Evolutionary conservation across 2,329 filamentous ascomycete genomes (phyloP).

Genomic region (Bipolaris victoriae): DNA sequence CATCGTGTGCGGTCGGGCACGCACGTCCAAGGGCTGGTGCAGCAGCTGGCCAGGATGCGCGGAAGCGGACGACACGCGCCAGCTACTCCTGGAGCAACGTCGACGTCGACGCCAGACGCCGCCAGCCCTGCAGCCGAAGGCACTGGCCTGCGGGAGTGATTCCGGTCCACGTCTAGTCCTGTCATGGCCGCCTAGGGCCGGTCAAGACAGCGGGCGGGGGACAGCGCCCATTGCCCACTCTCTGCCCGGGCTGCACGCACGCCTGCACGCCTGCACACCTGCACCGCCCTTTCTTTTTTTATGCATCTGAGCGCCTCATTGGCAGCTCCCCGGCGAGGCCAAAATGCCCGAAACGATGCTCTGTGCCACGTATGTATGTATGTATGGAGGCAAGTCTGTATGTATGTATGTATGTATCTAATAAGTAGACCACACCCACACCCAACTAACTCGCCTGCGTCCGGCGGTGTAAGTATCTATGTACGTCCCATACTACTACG

Average conservation of each 20-base stretch:
- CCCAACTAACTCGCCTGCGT: no score
- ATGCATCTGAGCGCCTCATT: conserved; percentile 9
- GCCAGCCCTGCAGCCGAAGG: conserved; percentile 24
- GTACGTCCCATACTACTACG: background rate
- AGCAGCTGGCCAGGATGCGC: conserved; percentile 32
- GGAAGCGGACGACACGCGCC: conserved; percentile 32
- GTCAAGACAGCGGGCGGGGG: conserved; percentile 5
- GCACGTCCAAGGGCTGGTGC: conserved; percentile 10
- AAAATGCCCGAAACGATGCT: conserved; percentile 21
- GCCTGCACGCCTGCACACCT: no score
- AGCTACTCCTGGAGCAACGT: conserved; percentile 17
- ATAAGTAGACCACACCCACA: background rate
- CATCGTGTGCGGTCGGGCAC: background rate
- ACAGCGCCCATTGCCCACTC: conserved; percentile 4
- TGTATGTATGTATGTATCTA: background rate
- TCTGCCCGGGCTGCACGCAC: background rate
- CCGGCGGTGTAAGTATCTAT: background rate
- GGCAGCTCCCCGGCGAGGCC: conserved; percentile 10
- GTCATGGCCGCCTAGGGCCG: conserved; percentile 4
- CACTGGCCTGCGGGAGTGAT: conserved; percentile 24
- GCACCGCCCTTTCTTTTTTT: background rate
- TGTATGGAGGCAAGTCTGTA: background rate
- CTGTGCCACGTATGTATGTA: conserved; percentile 5
- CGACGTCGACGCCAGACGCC: conserved; percentile 9
- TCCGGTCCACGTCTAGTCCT: conserved; percentile 26